Evolutionary conservation across 1,284 basidiomycete species (phyloP).

Genomic region (Cryptococcus depauperatus): DNA sequence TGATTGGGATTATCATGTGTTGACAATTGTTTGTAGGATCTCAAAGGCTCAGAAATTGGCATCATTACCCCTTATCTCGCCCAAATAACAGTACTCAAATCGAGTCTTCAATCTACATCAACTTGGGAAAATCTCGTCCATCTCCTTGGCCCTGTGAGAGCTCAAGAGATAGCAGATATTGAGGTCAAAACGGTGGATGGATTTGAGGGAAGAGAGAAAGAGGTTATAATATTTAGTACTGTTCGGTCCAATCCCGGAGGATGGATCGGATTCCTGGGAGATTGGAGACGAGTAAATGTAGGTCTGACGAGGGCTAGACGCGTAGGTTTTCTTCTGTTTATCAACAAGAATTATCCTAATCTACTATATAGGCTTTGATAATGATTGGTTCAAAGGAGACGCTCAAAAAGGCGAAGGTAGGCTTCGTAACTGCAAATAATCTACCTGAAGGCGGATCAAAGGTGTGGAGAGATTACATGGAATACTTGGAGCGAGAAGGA

Average conservation of each 20-base stretch:
- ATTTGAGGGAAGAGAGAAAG: conserved; percentile 89
- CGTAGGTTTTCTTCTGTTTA: conserved; percentile 43
- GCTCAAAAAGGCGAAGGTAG: conserved; percentile 45
- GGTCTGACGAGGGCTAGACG: conserved; percentile 77
- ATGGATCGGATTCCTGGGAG: conserved; percentile 81
- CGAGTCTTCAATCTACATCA: conserved; percentile 53
- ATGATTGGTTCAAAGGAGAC: conserved; percentile 70
- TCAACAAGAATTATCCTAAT: conserved; percentile 1
- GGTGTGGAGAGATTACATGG: conserved; percentile 37
- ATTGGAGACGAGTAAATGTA: conserved; percentile 76
- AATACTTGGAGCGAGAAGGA: conserved; percentile 19
- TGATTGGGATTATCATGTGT: not conserved
- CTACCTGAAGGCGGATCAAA: conserved; percentile 31
- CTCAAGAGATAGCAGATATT: conserved; percentile 56
- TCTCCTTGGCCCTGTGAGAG: conserved; percentile 57
- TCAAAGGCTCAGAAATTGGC: conserved; percentile 67
- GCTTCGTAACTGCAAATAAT: conserved; percentile 14
- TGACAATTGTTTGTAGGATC: conserved; percentile 37
- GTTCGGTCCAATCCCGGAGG: conserved; percentile 68
- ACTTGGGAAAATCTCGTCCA: conserved; percentile 50
- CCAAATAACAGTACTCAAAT: conserved; percentile 62
- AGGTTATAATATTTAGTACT: conserved; percentile 82
- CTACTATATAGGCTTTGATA: conserved; percentile 44
- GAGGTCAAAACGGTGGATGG: conserved; percentile 87
- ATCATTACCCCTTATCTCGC: conserved; percentile 80